Conservation (phyloP, 768 basidiomycete species). For the Daedaleopsis sinensis region DNA sequence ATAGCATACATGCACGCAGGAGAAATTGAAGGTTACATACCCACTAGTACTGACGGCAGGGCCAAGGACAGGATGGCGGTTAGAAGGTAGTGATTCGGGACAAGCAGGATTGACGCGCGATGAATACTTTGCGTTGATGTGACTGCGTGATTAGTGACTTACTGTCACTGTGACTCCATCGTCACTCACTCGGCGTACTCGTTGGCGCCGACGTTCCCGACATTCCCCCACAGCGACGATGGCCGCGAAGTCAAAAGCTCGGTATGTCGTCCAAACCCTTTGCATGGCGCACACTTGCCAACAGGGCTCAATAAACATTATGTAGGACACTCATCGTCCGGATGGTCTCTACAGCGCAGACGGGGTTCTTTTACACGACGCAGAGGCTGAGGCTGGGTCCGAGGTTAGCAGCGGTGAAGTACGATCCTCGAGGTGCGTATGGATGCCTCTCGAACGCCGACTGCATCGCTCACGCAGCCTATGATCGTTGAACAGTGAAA, state of each 20-base stretch:
- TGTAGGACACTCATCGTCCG: constrained; percentile 84
- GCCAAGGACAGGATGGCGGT: too few species aligned
- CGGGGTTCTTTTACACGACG: constrained; percentile 90
- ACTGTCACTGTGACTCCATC: too few species aligned
- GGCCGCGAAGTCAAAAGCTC: constrained; percentile 66
- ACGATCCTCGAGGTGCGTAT: constrained; percentile 80
- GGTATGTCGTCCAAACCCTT: constrained; percentile 37
- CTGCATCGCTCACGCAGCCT: not conserved
- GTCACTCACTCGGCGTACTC: too few species aligned
- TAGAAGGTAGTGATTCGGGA: too few species aligned
- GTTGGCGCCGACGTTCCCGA: too few species aligned
- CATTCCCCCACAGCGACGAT: constrained; percentile 34
- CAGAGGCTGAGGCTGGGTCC: constrained; percentile 73
- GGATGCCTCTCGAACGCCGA: constrained; percentile 1
- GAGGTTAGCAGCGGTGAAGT: constrained; percentile 89
- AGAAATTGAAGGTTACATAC: too few species aligned
- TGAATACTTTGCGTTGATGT: too few species aligned
- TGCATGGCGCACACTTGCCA: not conserved
- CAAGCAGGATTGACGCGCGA: too few species aligned
- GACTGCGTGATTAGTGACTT: too few species aligned
- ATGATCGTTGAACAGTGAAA: constrained; percentile 54
- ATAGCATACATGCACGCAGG: too few species aligned
- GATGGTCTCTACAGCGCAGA: constrained; percentile 88
- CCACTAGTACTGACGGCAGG: too few species aligned
- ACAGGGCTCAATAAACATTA: too few species aligned